phyloP scores from a whole-genome alignment of 257 asterid genomes.

The Fraxinus excelsior region DNA sequence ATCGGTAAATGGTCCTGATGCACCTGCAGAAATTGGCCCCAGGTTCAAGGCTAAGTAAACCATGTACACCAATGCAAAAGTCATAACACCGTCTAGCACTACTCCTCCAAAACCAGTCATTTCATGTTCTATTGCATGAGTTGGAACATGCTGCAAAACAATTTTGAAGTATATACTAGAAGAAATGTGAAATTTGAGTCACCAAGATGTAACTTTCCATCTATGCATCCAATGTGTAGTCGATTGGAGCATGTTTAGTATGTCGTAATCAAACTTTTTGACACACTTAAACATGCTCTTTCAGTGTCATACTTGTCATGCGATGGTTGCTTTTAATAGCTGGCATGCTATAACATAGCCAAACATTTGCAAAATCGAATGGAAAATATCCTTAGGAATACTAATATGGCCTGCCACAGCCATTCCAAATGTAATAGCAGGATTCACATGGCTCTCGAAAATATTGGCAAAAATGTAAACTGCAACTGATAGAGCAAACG shows the following conservation, averaged over 20 bases:
- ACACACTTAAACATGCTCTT: no score
- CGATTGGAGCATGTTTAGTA: no score
- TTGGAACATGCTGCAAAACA: constrained; percentile 47
- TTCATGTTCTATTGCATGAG: constrained; percentile 48
- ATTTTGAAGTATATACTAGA: neutral
- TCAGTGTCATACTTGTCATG: constrained; percentile 39
- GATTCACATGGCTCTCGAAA: constrained; percentile 89
- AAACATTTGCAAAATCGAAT: constrained; percentile 71
- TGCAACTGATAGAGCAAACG: constrained; percentile 58
- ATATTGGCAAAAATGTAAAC: constrained; percentile 58
- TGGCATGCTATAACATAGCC: constrained; percentile 79
- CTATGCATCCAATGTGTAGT: no score
- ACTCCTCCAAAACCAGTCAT: constrained; percentile 98
- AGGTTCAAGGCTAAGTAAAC: constrained; percentile 60
- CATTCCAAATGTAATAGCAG: constrained; percentile 85
- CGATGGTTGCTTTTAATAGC: constrained; percentile 50
- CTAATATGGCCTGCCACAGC: constrained; percentile 73
- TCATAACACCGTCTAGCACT: constrained; percentile 69
- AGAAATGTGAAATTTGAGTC: neutral
- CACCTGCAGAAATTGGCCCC: constrained; percentile 83
- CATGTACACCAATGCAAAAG: constrained; percentile 73
- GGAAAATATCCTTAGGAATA: constrained; percentile 59
- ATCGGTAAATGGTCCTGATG: constrained; percentile 79
- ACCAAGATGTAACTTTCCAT: no score
- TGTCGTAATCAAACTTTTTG: no score